Percentiles rank a stretch among this genome's conserved stretches.
phyloP scores from a whole-genome alignment of 306 rosid species.

The Vigna unguiculata region DNA sequence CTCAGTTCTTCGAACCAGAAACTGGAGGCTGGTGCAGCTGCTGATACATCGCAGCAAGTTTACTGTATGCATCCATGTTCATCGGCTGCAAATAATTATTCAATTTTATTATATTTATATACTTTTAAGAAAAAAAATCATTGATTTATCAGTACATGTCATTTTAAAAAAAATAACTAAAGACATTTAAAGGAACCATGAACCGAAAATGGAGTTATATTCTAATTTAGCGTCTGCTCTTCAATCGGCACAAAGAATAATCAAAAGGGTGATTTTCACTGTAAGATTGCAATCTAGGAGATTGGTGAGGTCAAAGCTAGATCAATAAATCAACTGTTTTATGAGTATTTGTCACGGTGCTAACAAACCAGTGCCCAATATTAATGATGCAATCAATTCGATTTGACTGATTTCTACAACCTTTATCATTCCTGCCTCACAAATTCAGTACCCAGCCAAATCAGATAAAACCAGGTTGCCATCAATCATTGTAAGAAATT shows the following conservation, averaged over 20 bases:
- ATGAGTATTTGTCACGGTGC: conserved; percentile 9
- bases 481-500: background rate
- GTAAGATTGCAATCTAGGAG: background rate
- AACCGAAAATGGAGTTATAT: background rate
- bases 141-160: background rate
- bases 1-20: conserved; percentile 68
- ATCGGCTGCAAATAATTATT: conserved; percentile 65
- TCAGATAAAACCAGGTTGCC: conserved; percentile 21
- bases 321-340: background rate
- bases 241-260: background rate
- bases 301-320: background rate
- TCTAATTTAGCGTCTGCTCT: background rate
- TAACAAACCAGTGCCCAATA: conserved; percentile 18
- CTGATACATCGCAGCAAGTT: conserved; percentile 81
- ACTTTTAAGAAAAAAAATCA: background rate
- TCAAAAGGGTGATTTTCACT: background rate
- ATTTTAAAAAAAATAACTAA: background rate
- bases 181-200: background rate
- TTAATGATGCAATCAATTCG: conserved; percentile 21
- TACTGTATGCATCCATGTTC: conserved; percentile 75
- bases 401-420: conserved; percentile 23
- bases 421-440: conserved; percentile 13
- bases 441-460: conserved; percentile 1
- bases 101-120: background rate
- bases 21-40: conserved; percentile 74